phyloP scores from a whole-genome alignment of 345 rosid genomes.

The Arabidopsis thaliana region TAIR10.1 NC_003070.9:18236001-18236500 shows the following conservation, averaged over 20 bases:
- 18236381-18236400: slow-evolving; percentile 55
- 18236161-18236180: background rate
- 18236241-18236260: slow-evolving; percentile 98
- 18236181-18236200: background rate
- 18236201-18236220: slow-evolving; percentile 5
- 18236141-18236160: slow-evolving; percentile 7
- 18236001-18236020: background rate
- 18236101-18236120: background rate
- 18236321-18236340: slow-evolving; percentile 88
- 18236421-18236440: background rate
- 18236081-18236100: background rate
- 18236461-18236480: slow-evolving; percentile 71
- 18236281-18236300: slow-evolving; percentile 93
- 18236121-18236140: background rate
- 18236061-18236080: background rate
- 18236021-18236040: background rate
- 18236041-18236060: background rate
- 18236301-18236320: slow-evolving; percentile 90
- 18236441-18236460: background rate
- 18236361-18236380: slow-evolving; percentile 91
- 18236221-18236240: slow-evolving; percentile 53
- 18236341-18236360: slow-evolving; percentile 86
- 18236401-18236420: background rate
- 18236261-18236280: slow-evolving; percentile 93
- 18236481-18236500: slow-evolving; percentile 92